phyloP scores from a whole-genome alignment of 768 basidiomycete species.

The Calocybe cyanea region DNA sequence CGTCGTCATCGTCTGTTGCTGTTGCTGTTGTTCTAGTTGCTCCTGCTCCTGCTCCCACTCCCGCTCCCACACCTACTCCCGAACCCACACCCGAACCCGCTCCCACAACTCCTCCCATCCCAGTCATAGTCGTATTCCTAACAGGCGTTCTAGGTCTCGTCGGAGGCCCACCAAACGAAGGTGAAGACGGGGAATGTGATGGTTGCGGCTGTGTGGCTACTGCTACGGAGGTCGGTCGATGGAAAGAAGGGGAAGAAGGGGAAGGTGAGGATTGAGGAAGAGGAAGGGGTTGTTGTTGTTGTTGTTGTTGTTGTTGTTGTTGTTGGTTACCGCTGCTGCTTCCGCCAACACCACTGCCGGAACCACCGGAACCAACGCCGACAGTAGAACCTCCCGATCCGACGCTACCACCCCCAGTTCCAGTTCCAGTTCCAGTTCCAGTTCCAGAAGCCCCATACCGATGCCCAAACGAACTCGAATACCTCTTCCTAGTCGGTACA shows the following conservation, averaged over 20 bases:
- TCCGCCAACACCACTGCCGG: not conserved
- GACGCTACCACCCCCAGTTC: no score
- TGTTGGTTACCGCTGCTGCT: no score
- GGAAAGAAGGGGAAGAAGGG: not conserved
- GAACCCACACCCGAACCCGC: not conserved
- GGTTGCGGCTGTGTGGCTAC: not conserved
- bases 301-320: not conserved
- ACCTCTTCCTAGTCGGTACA: slow-evolving; percentile 47
- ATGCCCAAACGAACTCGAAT: slow-evolving; percentile 77
- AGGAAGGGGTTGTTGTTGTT: not conserved
- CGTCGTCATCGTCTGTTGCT: slow-evolving; percentile 83
- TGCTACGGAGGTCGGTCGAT: not conserved
- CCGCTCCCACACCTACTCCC: not conserved
- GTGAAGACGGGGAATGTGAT: not conserved
- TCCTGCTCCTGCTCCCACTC: not conserved
- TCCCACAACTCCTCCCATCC: no score
- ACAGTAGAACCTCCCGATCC: slow-evolving; percentile 20
- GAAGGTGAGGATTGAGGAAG: not conserved
- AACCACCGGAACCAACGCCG: slow-evolving; percentile 1
- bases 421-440: no score
- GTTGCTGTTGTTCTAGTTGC: slow-evolving; percentile 21
- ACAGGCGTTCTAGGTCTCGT: no score
- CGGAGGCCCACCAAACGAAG: no score
- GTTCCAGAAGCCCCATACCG: slow-evolving; percentile 52
- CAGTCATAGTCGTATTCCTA: no score